Evolutionary conservation across 371 early-diverging fungal species (phyloP).

Genomic region (Rhizopus microsporus): DNA sequence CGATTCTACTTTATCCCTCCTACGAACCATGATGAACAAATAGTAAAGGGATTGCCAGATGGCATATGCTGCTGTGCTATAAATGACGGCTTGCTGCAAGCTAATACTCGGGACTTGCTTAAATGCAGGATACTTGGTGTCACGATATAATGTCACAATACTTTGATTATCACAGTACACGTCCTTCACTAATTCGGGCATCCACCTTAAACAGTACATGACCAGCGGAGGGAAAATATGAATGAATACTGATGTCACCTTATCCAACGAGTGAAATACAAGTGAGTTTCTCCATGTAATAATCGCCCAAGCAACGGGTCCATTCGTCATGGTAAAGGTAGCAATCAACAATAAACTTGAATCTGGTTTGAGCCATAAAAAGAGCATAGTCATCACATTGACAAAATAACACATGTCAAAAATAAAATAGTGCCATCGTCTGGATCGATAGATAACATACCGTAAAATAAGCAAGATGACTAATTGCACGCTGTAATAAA

Average conservation of each 20-base stretch:
- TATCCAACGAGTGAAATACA: conserved; percentile 74
- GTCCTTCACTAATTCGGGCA: conserved; percentile 42
- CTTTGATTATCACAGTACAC: conserved; percentile 21
- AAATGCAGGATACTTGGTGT: conserved; percentile 49
- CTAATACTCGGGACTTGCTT: conserved; percentile 23
- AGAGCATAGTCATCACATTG: conserved; percentile 59
- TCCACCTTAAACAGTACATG: conserved; percentile 65
- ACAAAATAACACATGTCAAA: conserved; percentile 76
- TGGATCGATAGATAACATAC: conserved; percentile 59
- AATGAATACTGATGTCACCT: conserved; percentile 72
- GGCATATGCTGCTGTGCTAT: conserved; percentile 57
- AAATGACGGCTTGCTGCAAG: conserved; percentile 42
- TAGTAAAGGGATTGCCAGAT: conserved; percentile 74
- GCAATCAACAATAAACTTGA: conserved; percentile 53
- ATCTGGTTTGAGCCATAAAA: conserved; percentile 53
- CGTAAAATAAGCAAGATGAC: conserved; percentile 54
- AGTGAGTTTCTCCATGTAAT: conserved; percentile 72
- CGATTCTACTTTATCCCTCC: conserved; percentile 65
- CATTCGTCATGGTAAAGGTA: conserved; percentile 58
- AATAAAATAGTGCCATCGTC: conserved; percentile 69
- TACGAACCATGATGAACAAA: conserved; percentile 60
- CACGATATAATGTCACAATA: conserved; percentile 29
- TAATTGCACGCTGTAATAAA: conserved; percentile 57
- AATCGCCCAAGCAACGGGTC: conserved; percentile 75
- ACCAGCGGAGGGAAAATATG: conserved; percentile 72